These are phyloP conservation scores for Plenodomus lindquistii DNA, from an alignment of 2,329 filamentous ascomycete genomes.

Conservation along the genomic window DNA sequence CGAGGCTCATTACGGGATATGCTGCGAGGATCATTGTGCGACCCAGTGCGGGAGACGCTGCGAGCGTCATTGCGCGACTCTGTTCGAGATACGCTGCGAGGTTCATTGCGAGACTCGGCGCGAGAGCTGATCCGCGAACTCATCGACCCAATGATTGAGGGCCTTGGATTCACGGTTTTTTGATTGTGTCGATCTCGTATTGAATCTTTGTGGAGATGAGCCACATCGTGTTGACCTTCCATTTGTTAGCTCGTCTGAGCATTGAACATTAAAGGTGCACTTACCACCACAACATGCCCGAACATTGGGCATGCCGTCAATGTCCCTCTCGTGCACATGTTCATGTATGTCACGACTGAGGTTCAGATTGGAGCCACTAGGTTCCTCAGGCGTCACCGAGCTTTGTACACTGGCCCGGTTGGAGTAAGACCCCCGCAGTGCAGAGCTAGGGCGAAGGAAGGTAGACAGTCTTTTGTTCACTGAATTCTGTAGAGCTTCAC, in stretches of 20 bases:
- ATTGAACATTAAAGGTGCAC: slow-evolving; percentile 37
- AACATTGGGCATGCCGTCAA: slow-evolving; percentile 88
- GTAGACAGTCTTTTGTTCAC: slow-evolving; percentile 51
- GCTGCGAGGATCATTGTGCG: slow-evolving; percentile 1
- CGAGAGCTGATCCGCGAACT: slow-evolving; percentile 41
- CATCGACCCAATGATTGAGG: slow-evolving; percentile 38
- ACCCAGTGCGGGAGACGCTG: slow-evolving; percentile 18
- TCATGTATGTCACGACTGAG: slow-evolving; percentile 75
- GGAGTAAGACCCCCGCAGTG: slow-evolving; percentile 55
- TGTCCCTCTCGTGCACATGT: slow-evolving; percentile 68
- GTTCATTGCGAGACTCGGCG: slow-evolving; percentile 27
- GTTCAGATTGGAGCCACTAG: slow-evolving; percentile 75
- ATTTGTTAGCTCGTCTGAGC: slow-evolving; percentile 16
- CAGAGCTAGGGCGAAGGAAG: slow-evolving; percentile 50
- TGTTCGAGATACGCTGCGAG: slow-evolving; percentile 27
- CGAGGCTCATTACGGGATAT: slow-evolving; percentile 18
- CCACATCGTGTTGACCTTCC: slow-evolving; percentile 56
- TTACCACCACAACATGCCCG: slow-evolving; percentile 96
- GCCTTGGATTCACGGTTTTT: slow-evolving; percentile 26
- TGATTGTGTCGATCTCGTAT: slow-evolving; percentile 35
- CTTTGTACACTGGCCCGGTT: slow-evolving; percentile 47
- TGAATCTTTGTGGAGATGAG: slow-evolving; percentile 45
- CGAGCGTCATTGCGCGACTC: slow-evolving; percentile 29
- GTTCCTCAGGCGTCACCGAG: slow-evolving; percentile 54
- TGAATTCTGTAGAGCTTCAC: slow-evolving; percentile 46